These are phyloP conservation scores for Phytopythium litorale DNA, from an alignment of 352 stramenopile species.

Conservation along the genomic window DNA sequence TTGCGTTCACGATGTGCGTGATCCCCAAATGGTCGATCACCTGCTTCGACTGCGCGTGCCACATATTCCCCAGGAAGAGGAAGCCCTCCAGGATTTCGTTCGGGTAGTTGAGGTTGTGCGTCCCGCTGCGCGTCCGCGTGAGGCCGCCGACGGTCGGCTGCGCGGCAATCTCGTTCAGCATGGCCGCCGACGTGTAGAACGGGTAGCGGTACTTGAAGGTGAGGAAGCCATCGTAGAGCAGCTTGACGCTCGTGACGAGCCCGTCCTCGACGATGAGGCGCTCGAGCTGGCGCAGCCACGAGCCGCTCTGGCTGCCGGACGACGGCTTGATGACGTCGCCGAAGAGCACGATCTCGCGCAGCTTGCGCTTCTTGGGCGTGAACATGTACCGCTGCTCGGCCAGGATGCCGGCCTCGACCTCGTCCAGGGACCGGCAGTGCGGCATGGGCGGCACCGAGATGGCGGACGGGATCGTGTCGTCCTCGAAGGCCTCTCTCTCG, in stretches of 20 bases:
- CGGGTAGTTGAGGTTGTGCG: constrained; percentile 85
- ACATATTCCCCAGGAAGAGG: constrained; percentile 87
- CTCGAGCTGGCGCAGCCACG: constrained; percentile 62
- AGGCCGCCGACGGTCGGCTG: constrained; percentile 16
- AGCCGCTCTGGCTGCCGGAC: constrained; percentile 17
- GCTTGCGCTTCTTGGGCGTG: constrained; percentile 64
- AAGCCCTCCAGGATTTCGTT: constrained; percentile 88
- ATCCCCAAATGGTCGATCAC: constrained; percentile 78
- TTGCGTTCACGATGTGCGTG: constrained; percentile 84
- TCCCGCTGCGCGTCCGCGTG: constrained; percentile 75
- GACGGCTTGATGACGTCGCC: constrained; percentile 52
- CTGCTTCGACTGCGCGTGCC: constrained; percentile 76
- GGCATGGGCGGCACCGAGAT: constrained; percentile 67
- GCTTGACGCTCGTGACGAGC: constrained; percentile 71
- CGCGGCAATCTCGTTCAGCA: constrained; percentile 56
- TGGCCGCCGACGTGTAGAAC: constrained; percentile 76
- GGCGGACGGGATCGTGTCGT: constrained; percentile 71
- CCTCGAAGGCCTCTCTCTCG: constrained; percentile 42
- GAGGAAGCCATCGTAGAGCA: constrained; percentile 73
- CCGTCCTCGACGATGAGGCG: constrained; percentile 69
- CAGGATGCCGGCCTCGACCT: constrained; percentile 49
- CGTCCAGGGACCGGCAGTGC: constrained; percentile 35
- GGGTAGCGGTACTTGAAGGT: constrained; percentile 85
- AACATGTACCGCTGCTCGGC: constrained; percentile 73
- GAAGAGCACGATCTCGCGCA: constrained; percentile 79